These are phyloP conservation scores for Talaromyces proteolyticus DNA, from an alignment of 495 filamentous ascomycete genomes.

Conservation along the genomic window DNA sequence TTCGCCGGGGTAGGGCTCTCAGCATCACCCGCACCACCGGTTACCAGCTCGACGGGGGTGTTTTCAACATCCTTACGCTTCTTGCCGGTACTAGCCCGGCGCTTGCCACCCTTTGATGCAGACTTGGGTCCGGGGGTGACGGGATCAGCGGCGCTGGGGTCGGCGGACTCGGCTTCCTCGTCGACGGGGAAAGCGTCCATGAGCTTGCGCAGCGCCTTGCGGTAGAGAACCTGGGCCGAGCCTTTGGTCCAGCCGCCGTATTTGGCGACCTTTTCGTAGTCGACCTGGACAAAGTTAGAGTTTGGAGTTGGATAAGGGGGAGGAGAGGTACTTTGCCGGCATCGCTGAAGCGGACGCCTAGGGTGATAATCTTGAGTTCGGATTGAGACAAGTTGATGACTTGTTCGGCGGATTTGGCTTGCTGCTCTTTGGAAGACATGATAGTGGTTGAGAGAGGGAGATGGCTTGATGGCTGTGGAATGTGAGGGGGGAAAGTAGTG, in stretches of 20 bases:
- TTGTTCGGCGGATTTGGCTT: too few relatives aligned
- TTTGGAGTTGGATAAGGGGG: neutral
- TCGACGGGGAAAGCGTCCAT: neutral
- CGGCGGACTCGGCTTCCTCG: neutral
- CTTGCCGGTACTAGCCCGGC: conserved; percentile 10
- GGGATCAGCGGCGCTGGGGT: neutral
- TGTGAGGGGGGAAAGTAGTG: neutral
- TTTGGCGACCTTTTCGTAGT: conserved; percentile 28
- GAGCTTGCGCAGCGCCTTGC: conserved; percentile 21
- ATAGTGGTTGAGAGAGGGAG: neutral
- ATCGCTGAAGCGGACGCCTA: conserved; percentile 14
- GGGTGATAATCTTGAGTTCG: conserved; percentile 17
- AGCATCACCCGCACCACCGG: neutral
- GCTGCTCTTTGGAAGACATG: conserved; percentile 8
- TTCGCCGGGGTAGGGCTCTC: conserved; percentile 9
- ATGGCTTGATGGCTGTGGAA: neutral
- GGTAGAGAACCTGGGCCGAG: conserved; percentile 24
- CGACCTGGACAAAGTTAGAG: conserved; percentile 20
- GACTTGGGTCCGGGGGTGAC: neutral
- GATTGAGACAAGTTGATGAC: neutral
- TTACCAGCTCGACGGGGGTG: neutral
- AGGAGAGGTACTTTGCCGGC: conserved; percentile 13
- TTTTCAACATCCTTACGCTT: conserved; percentile 14
- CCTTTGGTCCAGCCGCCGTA: conserved; percentile 23
- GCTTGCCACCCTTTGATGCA: neutral